These are phyloP conservation scores for Cunninghamia lanceolata DNA, from an alignment of 75 land plant genomes.

Conservation along the genomic window DNA sequence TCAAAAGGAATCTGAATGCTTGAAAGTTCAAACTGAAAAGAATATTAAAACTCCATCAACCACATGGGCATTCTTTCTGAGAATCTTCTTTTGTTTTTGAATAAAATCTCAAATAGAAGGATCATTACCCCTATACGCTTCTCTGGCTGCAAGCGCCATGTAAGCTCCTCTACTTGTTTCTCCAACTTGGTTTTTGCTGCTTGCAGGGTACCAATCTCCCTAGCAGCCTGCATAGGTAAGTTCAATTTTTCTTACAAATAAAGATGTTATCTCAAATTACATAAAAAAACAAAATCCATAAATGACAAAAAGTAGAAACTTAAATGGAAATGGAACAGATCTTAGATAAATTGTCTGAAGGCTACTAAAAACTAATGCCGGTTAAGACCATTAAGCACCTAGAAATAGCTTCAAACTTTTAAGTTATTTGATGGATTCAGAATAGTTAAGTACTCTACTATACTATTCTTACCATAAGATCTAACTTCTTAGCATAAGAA, in stretches of 20 bases:
- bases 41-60: no score
- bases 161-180: constrained; percentile 97
- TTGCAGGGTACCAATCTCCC: constrained; percentile 95
- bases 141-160: constrained; percentile 89
- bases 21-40: no score
- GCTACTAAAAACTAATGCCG: not conserved
- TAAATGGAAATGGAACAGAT: not conserved
- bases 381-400: not conserved
- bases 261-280: not conserved
- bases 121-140: no score
- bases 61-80: no score
- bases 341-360: not conserved
- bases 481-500: no score
- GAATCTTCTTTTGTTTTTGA: not conserved
- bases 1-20: not conserved
- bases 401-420: not conserved
- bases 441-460: not conserved
- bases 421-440: not conserved
- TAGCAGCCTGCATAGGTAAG: constrained; percentile 68
- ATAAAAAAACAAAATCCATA: not conserved
- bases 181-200: constrained; percentile 95
- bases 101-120: not conserved
- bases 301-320: not conserved
- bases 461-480: not conserved
- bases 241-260: not conserved